Conservation (phyloP, 83 land plant species). For the Picea abies region DNA sequence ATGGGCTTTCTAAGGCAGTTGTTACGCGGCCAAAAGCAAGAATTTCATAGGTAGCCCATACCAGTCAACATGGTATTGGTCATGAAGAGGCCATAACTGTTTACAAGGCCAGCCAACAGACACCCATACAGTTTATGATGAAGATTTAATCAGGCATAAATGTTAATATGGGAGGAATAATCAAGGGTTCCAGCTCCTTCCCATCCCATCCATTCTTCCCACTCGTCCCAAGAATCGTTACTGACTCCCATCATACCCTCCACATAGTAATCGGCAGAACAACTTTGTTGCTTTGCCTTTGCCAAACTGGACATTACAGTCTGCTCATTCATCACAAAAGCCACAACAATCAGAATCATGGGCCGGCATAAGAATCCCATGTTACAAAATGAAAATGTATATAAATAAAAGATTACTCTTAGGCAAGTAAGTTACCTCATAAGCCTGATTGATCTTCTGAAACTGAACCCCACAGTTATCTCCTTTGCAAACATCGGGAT, state of each 20-base stretch:
- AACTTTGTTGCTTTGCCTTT: not conserved
- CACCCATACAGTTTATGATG: too few species aligned
- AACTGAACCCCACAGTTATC: conserved; percentile 54
- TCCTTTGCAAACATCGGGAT: conserved; percentile 70
- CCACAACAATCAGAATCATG: not conserved
- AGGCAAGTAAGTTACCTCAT: conserved; percentile 28
- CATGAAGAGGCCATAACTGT: too few species aligned
- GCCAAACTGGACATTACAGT: too few species aligned
- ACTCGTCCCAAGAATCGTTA: conserved; percentile 47
- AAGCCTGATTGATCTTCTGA: conserved; percentile 59
- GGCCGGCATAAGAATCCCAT: not conserved
- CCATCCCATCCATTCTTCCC: conserved; percentile 82
- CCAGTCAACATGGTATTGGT: too few species aligned
- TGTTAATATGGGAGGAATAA: conserved; percentile 47
- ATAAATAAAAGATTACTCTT: not conserved
- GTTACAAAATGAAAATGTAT: not conserved
- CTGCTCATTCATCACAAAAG: not conserved
- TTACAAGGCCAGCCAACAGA: too few species aligned
- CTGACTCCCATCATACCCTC: not conserved
- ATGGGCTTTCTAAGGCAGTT: too few species aligned
- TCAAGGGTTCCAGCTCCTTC: conserved; percentile 38
- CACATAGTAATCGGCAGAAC: not conserved
- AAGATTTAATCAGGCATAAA: too few species aligned
- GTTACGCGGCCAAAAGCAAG: too few species aligned
- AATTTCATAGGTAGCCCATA: too few species aligned